Conservation (phyloP, 306 rosid species). For the Sphenostylis stenocarpa region DNA sequence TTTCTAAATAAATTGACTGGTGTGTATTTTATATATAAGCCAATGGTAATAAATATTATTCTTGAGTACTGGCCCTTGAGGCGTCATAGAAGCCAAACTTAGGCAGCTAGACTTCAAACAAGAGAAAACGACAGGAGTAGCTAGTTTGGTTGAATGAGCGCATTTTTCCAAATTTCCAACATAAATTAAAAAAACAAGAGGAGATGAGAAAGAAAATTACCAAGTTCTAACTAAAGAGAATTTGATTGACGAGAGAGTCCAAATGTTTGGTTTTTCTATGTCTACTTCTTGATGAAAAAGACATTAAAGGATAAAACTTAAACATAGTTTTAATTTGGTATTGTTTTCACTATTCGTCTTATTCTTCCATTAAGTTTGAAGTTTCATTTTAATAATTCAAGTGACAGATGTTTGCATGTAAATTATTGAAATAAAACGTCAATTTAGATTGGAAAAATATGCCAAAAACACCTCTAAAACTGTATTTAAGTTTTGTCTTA, state of each 20-base stretch:
- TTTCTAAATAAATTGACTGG: slow-evolving; percentile 30
- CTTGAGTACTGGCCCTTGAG: slow-evolving; percentile 36
- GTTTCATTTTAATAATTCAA: neutral
- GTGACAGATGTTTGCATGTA: neutral
- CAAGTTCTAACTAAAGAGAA: neutral
- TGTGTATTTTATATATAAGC: slow-evolving; percentile 16
- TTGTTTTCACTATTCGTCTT: neutral
- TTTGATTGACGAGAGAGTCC: neutral
- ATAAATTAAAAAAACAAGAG: neutral
- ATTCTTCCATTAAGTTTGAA: neutral
- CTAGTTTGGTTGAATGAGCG: slow-evolving; percentile 29
- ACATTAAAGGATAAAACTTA: neutral
- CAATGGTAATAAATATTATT: slow-evolving; percentile 22
- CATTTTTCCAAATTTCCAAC: slow-evolving; percentile 32
- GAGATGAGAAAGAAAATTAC: neutral
- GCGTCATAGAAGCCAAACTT: slow-evolving; percentile 25
- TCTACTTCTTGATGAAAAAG: neutral
- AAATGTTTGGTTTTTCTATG: neutral
- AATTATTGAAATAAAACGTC: neutral
- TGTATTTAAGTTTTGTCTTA: neutral
- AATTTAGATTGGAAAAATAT: neutral
- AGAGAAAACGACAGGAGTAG: slow-evolving; percentile 40
- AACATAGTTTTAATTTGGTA: neutral
- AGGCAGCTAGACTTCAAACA: neutral
- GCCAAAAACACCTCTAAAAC: neutral